A percentile compares a stretch with the other conserved stretches of the same genome.
Evolutionary conservation across 352 stramenopile genomes (phyloP).

Genomic region (Globisporangium cylindrosporum): DNA sequence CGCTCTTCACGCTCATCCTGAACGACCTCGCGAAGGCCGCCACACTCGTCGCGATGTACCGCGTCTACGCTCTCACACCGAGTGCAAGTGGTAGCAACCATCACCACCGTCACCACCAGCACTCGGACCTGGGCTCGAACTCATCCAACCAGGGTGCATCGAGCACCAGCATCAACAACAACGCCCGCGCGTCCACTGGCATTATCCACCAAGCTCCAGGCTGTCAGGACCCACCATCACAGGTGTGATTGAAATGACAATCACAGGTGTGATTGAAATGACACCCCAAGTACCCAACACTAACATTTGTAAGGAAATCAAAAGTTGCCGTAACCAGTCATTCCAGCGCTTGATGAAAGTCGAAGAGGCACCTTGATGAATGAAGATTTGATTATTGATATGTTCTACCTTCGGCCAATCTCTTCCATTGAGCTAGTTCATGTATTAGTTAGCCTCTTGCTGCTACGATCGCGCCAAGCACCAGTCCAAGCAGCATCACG

Average conservation of each 20-base stretch:
- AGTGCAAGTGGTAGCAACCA: neutral
- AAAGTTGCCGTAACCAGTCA: neutral
- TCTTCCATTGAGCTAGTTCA: neutral
- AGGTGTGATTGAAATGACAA: neutral
- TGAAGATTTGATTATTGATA: neutral
- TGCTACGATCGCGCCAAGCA: neutral
- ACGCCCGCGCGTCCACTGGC: neutral
- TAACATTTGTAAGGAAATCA: too few species aligned
- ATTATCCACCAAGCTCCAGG: neutral
- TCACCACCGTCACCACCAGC: neutral
- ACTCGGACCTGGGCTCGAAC: neutral
- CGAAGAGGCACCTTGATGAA: neutral
- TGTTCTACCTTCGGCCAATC: too few species aligned
- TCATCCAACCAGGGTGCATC: neutral
- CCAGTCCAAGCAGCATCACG: neutral
- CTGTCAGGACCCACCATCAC: neutral
- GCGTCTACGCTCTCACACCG: constrained; percentile 31
- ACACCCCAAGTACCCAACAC: neutral
- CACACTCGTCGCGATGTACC: constrained; percentile 38
- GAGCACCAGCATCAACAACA: neutral
- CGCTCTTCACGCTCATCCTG: constrained; percentile 54
- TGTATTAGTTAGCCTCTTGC: neutral
- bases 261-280: neutral
- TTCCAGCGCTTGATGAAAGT: neutral
- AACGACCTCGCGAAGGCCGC: constrained; percentile 56